A percentile compares a stretch with the other conserved stretches of the same genome.
Evolutionary conservation across 192 early-diverging fungal genomes (phyloP).

Genomic region (Umbelopsis sp.): DNA sequence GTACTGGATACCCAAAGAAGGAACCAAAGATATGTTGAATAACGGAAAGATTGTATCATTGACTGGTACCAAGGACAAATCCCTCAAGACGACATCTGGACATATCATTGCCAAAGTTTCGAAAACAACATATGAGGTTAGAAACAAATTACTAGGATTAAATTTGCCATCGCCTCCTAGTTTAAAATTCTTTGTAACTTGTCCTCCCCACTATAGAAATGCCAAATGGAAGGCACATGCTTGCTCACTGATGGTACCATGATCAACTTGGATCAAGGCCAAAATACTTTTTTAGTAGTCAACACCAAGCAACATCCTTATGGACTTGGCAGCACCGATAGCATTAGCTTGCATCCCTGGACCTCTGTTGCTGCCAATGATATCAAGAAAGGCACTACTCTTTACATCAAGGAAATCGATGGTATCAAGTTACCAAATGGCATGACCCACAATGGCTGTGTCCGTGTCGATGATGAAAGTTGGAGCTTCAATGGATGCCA

Average conservation of each 20-base stretch:
- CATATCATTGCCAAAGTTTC: slow-evolving; percentile 18
- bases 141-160: no score
- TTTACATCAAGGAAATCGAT: slow-evolving; percentile 22
- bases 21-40: slow-evolving; percentile 22
- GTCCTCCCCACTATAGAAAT: background rate
- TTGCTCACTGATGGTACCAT: slow-evolving; percentile 4
- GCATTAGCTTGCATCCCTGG: slow-evolving; percentile 23
- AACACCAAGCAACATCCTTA: slow-evolving; percentile 10
- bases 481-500: slow-evolving; percentile 30
- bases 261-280: slow-evolving; percentile 15
- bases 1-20: slow-evolving; percentile 25
- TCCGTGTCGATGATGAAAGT: slow-evolving; percentile 30
- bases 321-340: slow-evolving; percentile 14
- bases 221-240: slow-evolving; percentile 30
- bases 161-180: no score
- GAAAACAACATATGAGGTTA: slow-evolving; percentile 9
- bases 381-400: slow-evolving; percentile 13
- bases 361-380: slow-evolving; percentile 30
- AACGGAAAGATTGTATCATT: slow-evolving; percentile 17
- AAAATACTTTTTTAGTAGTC: slow-evolving; percentile 11
- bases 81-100: slow-evolving; percentile 6
- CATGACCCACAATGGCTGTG: slow-evolving; percentile 36
- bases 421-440: slow-evolving; percentile 25
- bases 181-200: no score
- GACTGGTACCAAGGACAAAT: background rate